These are phyloP conservation scores for Spizellomyces sp. DNA, from an alignment of 192 early-diverging fungal genomes.

Conservation along the genomic window DNA sequence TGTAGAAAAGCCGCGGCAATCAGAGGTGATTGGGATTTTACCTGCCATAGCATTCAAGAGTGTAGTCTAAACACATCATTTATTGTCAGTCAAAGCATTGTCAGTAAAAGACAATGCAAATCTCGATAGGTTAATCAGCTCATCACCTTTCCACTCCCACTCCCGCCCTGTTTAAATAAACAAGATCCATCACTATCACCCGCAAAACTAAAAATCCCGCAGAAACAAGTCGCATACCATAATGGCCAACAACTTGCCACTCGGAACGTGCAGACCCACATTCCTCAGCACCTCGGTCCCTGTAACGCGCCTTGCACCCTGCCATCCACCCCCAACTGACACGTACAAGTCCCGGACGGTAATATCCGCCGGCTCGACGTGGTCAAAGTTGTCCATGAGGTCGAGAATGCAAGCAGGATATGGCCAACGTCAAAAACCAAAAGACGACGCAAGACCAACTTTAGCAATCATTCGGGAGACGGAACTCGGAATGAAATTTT, in stretches of 20 bases:
- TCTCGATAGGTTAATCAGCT: not conserved
- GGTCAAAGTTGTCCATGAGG: slow-evolving; percentile 7
- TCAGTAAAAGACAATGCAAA: not conserved
- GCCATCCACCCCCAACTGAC: not conserved
- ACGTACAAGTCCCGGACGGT: not conserved
- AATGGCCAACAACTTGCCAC: slow-evolving; percentile 41
- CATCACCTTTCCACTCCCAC: slow-evolving; percentile 28
- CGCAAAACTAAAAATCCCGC: too few species aligned
- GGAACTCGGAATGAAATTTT: too few species aligned
- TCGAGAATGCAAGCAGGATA: too few species aligned
- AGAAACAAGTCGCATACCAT: slow-evolving; percentile 23
- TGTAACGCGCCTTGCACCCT: not conserved
- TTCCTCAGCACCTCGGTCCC: slow-evolving; percentile 17
- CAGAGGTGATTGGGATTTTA: not conserved
- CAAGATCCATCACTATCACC: too few species aligned
- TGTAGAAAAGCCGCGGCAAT: not conserved
- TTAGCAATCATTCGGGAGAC: too few species aligned
- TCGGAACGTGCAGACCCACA: slow-evolving; percentile 34
- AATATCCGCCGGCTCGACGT: slow-evolving; percentile 7
- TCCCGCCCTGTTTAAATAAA: slow-evolving; percentile 29
- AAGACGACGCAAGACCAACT: too few species aligned
- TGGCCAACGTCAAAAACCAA: too few species aligned
- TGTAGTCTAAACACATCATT: slow-evolving; percentile 36
- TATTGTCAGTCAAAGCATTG: not conserved
- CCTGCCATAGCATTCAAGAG: slow-evolving; percentile 56